Evolutionary conservation across 495 filamentous ascomycete genomes (phyloP), one percentile per base, ranked within the genome.

Genomic region (Hypoxylon cercidicola): DNA sequence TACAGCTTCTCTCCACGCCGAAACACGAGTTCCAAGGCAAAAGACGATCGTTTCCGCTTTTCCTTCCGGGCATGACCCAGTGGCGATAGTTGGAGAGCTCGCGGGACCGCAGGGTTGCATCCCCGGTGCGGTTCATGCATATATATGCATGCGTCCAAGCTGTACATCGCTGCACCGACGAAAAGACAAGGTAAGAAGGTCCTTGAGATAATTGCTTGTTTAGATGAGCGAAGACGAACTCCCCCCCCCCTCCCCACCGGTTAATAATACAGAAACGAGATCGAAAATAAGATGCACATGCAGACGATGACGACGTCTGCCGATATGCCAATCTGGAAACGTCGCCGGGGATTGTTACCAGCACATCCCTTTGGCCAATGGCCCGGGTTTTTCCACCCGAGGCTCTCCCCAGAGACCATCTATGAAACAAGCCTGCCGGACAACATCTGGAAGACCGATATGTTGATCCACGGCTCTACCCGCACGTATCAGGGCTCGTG

Each of bases 111-210:
- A 63, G 58, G 23, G 65, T 68, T 56, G 35, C 65, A 68, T 68
- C 60, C 65, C 54, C 51, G 51, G 52, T 45, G 45, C 40, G 47
- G 64, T 67, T 67, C 59, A 68, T 63, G 65, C 64, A 67, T 67
- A 62, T 54, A 52, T 58, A 62, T 62, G 64, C 65, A 68, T 68
- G 65, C 43, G 50, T 60, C 59, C 45, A 62, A 32, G 59, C 54
- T 60, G 60, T 50, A 64, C 59, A 60, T 63, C 45, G 43, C 50
- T 56, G 39, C 45, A 45, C 16, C 37, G 59, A 35, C 37, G 43
- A 16, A 25, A 25, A 41, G 32, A 50, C 37, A 55, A 64, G 49
- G 53, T 61, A 66, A 53, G 40, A 43, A 61, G 37, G 59, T 25
- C 37, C 20, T 41, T 35, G 21, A 50, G 28, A 67, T 20, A 52